Evolutionary conservation across 75 land plant species (phyloP), one percentile per base, ranked within the genome.

Genomic region (Adiantum capillusveneris): DNA sequence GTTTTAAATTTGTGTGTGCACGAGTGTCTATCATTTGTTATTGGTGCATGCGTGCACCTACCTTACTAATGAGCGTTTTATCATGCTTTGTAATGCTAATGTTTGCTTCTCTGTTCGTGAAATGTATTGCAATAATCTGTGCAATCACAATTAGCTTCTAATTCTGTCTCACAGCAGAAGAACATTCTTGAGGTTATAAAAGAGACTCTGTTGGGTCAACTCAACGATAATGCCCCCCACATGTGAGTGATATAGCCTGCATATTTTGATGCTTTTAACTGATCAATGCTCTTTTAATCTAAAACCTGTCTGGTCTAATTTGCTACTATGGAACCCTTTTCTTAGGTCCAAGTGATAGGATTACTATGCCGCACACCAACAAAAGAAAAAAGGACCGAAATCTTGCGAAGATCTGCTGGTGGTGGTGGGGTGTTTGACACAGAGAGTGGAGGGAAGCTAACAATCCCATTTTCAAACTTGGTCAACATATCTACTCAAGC

Each of bases 401-500:
- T 95, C 11, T 53, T 95, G 21, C 74, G 99, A 14, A 74, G 96
- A 57, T 90, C 89, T 44, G 99, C 96, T 72, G 96, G 82, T 29
- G 99, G 99, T 66, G 99, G 99, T 64, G 99, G 99, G 31, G 84
- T 67, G 6, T 90, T 86, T 63, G 63, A 81, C 62, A 56, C 77
- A 57, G 74, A 75, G 27, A 79, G 79, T 64, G 88, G 84, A 17
- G 68, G 77, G 2, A 78, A 90, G 56, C 63, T 95, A 65, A 83
- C 76, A 25, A 70, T 95, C 59, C 99, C 99, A 14, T 68, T 63
- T 9, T 88, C 90, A 56, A 95, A 95, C 76, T 63, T 95, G 1
- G 77, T 77, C 62, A 88, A 95, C 48, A 82, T 95, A 67, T 97
- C 92, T 19, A 87, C 92, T 68, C 99, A 95, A 67, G 99, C 96